Conservation (phyloP, 345 rosid genomes). For the Rhodamnia rubescens region DNA sequence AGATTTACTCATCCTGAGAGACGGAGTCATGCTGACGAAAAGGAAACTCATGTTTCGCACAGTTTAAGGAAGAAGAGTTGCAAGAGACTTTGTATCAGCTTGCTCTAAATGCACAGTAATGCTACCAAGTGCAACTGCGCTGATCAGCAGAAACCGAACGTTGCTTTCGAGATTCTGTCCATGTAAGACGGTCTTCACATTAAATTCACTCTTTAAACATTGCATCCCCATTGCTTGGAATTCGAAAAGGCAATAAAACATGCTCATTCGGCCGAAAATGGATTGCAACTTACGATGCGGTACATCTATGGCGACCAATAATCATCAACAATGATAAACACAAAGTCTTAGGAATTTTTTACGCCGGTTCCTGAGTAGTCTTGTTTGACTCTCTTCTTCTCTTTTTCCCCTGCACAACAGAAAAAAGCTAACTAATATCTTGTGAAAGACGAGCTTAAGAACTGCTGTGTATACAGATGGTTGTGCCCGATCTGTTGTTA, state of each 20-base stretch:
- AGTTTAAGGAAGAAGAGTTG: neutral
- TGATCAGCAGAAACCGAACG: no score
- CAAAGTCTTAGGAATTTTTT: neutral
- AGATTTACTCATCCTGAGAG: no score
- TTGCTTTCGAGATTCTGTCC: no score
- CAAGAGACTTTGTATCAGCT: neutral
- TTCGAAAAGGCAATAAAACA: neutral
- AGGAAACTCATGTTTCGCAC: neutral
- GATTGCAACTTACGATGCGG: neutral
- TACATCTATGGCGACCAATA: neutral
- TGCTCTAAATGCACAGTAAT: no score
- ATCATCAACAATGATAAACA: neutral
- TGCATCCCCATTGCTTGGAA: neutral
- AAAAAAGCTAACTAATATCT: neutral
- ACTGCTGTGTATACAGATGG: neutral
- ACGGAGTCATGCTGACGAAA: neutral
- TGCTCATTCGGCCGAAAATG: neutral
- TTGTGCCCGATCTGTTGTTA: neutral
- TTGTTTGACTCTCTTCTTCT: neutral
- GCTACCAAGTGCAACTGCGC: no score
- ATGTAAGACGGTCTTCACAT: no score
- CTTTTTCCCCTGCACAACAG: neutral
- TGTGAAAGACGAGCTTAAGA: neutral
- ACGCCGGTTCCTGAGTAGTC: neutral
- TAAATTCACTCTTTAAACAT: neutral